phyloP scores from a whole-genome alignment of 805 yeast species.

The baker's yeast (Saccharomyces cerevisiae) region DNA sequence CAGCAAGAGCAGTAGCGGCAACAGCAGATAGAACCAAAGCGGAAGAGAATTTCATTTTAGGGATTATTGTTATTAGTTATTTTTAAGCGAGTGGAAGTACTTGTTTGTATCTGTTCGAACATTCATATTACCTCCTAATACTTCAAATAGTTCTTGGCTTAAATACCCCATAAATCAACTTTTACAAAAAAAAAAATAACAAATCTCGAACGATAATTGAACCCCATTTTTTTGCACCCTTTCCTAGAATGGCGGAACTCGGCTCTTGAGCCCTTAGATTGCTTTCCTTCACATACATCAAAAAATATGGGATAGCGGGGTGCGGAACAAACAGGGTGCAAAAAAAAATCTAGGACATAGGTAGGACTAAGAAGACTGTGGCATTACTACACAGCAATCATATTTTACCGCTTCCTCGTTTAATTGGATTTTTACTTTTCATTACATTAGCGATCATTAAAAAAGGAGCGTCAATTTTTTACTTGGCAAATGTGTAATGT shows the following conservation, averaged over 20 bases:
- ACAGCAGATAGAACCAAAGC: background rate
- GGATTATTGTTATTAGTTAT: background rate
- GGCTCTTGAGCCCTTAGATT: background rate
- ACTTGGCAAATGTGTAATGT: background rate
- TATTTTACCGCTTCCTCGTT: background rate
- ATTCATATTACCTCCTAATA: background rate
- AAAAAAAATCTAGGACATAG: background rate
- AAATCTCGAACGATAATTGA: background rate
- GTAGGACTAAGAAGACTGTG: background rate
- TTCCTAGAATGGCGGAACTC: background rate
- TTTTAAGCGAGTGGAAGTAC: conserved; percentile 1
- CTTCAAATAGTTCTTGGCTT: background rate
- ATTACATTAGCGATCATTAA: background rate
- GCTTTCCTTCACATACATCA: background rate
- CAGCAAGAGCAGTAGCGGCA: conserved; percentile 1
- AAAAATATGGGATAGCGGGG: background rate
- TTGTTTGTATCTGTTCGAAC: background rate
- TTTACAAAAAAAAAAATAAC: background rate
- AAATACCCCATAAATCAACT: background rate
- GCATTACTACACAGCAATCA: background rate
- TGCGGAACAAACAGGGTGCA: background rate
- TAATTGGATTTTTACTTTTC: background rate
- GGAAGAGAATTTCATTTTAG: conserved; percentile 2
- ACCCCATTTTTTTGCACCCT: background rate
- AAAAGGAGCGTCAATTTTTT: background rate